Evolutionary conservation across 768 basidiomycete genomes (phyloP), one percentile per base, ranked within the genome.

Genomic region (Lentinula detonsa): DNA sequence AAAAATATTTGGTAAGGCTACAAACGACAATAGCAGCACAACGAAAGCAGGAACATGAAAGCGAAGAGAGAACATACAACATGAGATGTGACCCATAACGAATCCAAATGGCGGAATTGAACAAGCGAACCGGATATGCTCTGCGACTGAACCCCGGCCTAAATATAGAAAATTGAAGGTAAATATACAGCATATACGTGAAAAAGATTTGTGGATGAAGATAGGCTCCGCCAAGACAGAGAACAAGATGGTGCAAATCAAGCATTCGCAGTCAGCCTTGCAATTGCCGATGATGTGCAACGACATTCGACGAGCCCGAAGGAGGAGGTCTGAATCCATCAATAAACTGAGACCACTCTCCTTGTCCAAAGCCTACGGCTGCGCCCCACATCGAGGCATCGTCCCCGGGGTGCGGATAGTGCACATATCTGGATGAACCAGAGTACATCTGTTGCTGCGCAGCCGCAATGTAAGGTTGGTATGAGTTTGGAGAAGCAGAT

Each of bases 371-470:
- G 16, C 87, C 87, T 54, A 86, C 81, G 40, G 85, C 81, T 15
- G 88, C 81, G 46, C 88, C 88, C 89, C 90, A 92, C 78, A 90
- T 86, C 35, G 77, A 77, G 40, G 78, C 74, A 64, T 88, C 85
- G 61, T 86, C 87, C 49, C 82, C 79, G 31, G 83, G 79, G 59
- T 84, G 81, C 37, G 79, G 72, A 64, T 82, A 81, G 49, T 75
- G 73, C 15, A 71, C 59, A 64, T 82, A 83, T 49, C 80, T 73
- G 15, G 70, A 50, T 6, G 71, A 62, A 64, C 79, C 78, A 13
- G 68, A 63, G 67, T 80, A 81, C 21, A 77, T 59, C 31, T 74
- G 74, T 48, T 70, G 71, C 49, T 70, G 70, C 23, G 67, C 61
- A 39, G 64, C 60, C 21, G 65, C 55, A 13, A 46, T 33, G 43